Percentiles rank a stretch among this genome's conserved stretches.
These are phyloP conservation scores for Amaranthus hypochondriacus DNA, from an alignment of 148 eudicot species.

Conservation along the genomic window DNA sequence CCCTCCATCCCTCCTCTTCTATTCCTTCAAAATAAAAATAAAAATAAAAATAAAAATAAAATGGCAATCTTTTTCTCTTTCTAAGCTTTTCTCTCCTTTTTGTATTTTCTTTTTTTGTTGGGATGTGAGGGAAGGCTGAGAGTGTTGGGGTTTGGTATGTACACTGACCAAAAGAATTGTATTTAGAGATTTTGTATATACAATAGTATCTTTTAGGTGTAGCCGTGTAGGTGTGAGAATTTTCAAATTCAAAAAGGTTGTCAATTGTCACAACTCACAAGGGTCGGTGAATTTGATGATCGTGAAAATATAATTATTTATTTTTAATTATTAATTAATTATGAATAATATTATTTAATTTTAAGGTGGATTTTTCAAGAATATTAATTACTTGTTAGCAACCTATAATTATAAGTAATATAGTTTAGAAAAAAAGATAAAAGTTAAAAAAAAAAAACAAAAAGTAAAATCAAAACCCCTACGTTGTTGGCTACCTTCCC, in stretches of 20 bases:
- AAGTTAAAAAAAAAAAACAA: too few relatives aligned
- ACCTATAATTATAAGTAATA: too few relatives aligned
- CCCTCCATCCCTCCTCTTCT: neutral
- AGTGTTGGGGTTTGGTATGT: conserved; percentile 14
- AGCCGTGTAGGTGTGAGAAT: neutral
- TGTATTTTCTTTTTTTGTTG: neutral
- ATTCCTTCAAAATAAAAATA: neutral
- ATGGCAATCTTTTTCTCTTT: neutral
- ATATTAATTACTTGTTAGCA: too few relatives aligned
- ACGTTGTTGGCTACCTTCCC: too few relatives aligned
- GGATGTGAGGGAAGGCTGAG: conserved; percentile 6
- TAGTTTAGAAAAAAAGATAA: too few relatives aligned
- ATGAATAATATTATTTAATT: too few relatives aligned
- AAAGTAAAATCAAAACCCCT: too few relatives aligned
- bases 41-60: neutral
- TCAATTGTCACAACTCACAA: neutral
- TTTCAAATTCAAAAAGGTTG: conserved; percentile 1
- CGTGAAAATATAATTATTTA: too few relatives aligned
- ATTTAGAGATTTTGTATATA: too few relatives aligned
- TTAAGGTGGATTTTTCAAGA: too few relatives aligned
- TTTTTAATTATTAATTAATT: too few relatives aligned
- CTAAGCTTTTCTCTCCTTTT: neutral
- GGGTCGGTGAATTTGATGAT: too few relatives aligned
- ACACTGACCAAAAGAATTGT: neutral
- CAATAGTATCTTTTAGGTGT: neutral